Evolutionary conservation across 2,329 filamentous ascomycete species (phyloP), one percentile per base, ranked within the genome.

Genomic region (Botrytis medusae): DNA sequence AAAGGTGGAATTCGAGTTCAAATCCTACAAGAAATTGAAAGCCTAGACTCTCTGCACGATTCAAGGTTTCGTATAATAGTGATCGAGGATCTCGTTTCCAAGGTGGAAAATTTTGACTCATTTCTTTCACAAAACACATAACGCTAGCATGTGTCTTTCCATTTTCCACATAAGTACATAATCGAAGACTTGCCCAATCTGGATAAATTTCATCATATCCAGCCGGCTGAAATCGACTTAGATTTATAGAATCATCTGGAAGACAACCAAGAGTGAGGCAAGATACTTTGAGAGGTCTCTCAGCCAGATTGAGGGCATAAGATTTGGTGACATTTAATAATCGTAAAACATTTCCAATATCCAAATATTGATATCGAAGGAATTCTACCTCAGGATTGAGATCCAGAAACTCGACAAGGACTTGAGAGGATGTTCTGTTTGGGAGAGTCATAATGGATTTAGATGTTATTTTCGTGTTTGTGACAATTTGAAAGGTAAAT

Each of bases 1-100:
- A 83, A 74, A 96, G 89, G 4, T 92, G 85, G 22, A 95, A 89
- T 81, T 96, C 93, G 59, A 96, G 88, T 81, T 97, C 93, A 77
- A 95, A 95, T 0, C 93, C 93, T 32, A 93, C 82, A 0, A 90
- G 84, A 63, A 94, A 88, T 2, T 84, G 82, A n/a, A 44, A 18
- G 3, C 40, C n/a, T 32, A 59, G 3, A 44, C n/a, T 14, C 25
- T 40, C 37, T 69, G n/a, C 22, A 69, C 34, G n/a, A 59, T 54
- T 8, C 2, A 40, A 10, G 22, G 65, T 20, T 59, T 37, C 16
- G 59, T 34, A 20, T 20, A 69, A n/a, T 10, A 51, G 18, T 4
- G 37, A 46, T n/a, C 65, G 65, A 20, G 51, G 37, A 46, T 69
- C 65, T 34, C 54, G n/a, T 34, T 59, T 54, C 51, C 51, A 32